Percentiles rank a stretch among this genome's conserved stretches.
Conservation (phyloP, 2,329 filamentous ascomycete genomes). For the Ceratocystis albifundus region DNA sequence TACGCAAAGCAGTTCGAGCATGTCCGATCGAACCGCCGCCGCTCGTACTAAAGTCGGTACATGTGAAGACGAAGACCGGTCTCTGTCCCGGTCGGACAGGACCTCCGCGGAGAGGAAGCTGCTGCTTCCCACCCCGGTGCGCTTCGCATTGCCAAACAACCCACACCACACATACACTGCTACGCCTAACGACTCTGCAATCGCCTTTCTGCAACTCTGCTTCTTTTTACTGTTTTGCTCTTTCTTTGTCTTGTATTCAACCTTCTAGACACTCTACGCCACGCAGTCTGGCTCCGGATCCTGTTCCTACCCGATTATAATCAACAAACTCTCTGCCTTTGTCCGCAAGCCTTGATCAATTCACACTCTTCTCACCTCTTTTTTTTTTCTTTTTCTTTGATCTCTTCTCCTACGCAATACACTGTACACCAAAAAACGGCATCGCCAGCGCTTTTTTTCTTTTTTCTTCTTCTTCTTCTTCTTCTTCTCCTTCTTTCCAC, state of each 20-base stretch:
- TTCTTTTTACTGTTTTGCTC: conserved; percentile 21
- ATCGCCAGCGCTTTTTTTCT: conserved; percentile 21
- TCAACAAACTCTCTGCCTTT: conserved; percentile 15
- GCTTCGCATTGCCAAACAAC: neutral
- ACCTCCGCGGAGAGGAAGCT: conserved; percentile 2
- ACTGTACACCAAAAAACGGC: conserved; percentile 21
- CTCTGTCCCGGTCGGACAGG: conserved; percentile 1
- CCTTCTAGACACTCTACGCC: conserved; percentile 13
- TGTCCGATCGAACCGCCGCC: conserved; percentile 49
- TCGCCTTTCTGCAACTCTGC: conserved; percentile 18
- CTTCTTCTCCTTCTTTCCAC: no score
- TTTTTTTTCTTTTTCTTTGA: neutral
- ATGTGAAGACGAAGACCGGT: neutral
- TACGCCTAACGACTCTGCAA: conserved; percentile 25
- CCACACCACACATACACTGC: conserved; percentile 20
- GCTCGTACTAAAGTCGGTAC: conserved; percentile 39
- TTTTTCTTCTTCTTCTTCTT: no score
- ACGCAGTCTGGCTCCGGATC: conserved; percentile 4
- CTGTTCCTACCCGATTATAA: conserved; percentile 13
- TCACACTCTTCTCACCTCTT: neutral
- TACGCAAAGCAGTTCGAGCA: conserved; percentile 88
- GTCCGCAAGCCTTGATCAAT: neutral
- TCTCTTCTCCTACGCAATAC: conserved; percentile 8
- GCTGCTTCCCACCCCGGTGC: conserved; percentile 1
- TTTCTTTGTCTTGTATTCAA: conserved; percentile 22